A percentile compares a stretch with the other conserved stretches of the same genome.
phyloP scores from a whole-genome alignment of 208 protist species.

The Trypanosoma avium region DNA sequence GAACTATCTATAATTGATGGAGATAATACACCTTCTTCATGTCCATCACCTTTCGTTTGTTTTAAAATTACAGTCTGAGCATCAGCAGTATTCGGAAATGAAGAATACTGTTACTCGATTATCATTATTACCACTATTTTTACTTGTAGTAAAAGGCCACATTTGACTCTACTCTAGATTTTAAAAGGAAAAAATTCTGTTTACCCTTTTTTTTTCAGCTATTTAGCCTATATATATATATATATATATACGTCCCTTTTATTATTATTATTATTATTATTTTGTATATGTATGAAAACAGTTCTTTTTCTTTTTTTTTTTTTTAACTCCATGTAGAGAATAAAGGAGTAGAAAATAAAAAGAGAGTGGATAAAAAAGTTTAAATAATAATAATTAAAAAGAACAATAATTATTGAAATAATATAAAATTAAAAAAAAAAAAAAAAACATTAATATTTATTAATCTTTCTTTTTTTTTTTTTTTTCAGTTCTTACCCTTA shows the following conservation, averaged over 20 bases:
- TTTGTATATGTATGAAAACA: background rate
- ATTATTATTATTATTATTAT: background rate
- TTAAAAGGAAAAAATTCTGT: conserved; percentile 1
- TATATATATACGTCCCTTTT: background rate
- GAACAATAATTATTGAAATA: no score
- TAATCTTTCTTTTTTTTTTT: no score
- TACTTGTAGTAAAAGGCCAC: conserved; percentile 13
- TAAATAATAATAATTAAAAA: no score
- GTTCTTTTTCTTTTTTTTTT: background rate
- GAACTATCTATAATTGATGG: conserved; percentile 21
- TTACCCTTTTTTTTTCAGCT: background rate
- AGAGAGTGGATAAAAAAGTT: no score
- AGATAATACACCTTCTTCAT: conserved; percentile 19
- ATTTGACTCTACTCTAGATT: conserved; percentile 9
- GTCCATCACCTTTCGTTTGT: conserved; percentile 16
- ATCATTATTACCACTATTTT: background rate
- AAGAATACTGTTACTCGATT: conserved; percentile 3
- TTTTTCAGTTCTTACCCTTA: no score
- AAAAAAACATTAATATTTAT: no score
- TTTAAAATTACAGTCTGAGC: conserved; percentile 12
- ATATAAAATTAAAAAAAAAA: no score
- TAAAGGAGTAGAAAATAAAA: no score
- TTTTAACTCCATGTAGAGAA: background rate
- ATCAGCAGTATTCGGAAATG: conserved; percentile 25
- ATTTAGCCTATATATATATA: no score